phyloP scores from a whole-genome alignment of 2,329 filamentous ascomycete genomes.

The Hirsutella minnesotensis region DNA sequence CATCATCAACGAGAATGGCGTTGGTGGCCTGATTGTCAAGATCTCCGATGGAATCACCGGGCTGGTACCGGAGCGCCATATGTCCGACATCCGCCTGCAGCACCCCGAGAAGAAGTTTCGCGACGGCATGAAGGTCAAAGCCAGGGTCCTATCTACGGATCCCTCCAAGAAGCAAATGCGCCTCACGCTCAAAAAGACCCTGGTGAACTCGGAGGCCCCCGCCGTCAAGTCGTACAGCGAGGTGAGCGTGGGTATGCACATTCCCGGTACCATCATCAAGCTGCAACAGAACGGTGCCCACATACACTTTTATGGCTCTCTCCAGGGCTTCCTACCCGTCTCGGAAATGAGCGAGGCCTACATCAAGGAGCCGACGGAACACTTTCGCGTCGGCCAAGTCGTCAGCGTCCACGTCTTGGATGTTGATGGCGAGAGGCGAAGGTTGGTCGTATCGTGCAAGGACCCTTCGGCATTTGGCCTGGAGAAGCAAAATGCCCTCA shows the following conservation, averaged over 20 bases:
- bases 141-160: constrained; percentile 73
- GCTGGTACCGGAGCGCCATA: constrained; percentile 77
- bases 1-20: constrained; percentile 63
- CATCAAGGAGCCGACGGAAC: constrained; percentile 77
- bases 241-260: constrained; percentile 62
- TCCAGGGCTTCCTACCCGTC: constrained; percentile 81
- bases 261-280: constrained; percentile 78
- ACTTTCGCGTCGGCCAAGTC: constrained; percentile 84
- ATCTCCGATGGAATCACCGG: constrained; percentile 79
- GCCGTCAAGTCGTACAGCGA: constrained; percentile 69
- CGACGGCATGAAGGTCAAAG: constrained; percentile 73
- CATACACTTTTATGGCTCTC: constrained; percentile 79
- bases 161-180: constrained; percentile 65
- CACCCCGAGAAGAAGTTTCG: constrained; percentile 95
- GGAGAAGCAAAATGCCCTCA: constrained; percentile 66
- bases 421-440: constrained; percentile 57
- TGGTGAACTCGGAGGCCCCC: constrained; percentile 80
- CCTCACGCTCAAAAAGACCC: constrained; percentile 85
- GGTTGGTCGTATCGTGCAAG: constrained; percentile 85
- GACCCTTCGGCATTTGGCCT: constrained; percentile 67
- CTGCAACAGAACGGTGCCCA: constrained; percentile 69
- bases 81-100: constrained; percentile 77
- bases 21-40: constrained; percentile 71
- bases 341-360: constrained; percentile 98
- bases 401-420: constrained; percentile 82